Conservation (phyloP, 805 yeast genomes). For the Cyberlindnera veronae region DNA sequence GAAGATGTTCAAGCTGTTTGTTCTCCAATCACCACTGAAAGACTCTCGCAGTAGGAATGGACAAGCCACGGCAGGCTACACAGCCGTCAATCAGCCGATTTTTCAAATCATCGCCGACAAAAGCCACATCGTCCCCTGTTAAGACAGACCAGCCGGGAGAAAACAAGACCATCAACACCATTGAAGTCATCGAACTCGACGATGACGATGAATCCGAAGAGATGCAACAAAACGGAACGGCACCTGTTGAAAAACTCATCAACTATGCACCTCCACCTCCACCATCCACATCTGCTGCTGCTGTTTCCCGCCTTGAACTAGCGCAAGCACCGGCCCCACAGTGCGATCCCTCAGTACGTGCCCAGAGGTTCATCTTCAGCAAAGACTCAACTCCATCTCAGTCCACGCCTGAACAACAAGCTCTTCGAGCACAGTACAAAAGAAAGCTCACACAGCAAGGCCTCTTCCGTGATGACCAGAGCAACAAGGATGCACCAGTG, state of each 20-base stretch:
- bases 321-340: too few species aligned
- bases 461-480: background rate
- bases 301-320: background rate
- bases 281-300: background rate
- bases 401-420: constrained; percentile 4
- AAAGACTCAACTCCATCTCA: constrained; percentile 3
- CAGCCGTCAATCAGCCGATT: constrained; percentile 14
- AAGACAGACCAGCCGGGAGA: background rate
- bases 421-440: constrained; percentile 8
- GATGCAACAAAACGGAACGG: too few species aligned
- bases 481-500: constrained; percentile 2
- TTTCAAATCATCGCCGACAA: constrained; percentile 8
- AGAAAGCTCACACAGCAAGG: constrained; percentile 4
- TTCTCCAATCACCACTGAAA: too few species aligned
- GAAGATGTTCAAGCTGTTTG: background rate
- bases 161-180: background rate
- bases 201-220: constrained; percentile 1
- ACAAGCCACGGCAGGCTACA: background rate
- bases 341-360: too few species aligned
- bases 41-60: background rate
- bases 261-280: background rate
- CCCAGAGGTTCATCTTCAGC: constrained; percentile 7
- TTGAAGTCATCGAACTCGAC: constrained; percentile 5
- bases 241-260: background rate
- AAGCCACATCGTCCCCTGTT: constrained; percentile 1